Base-by-base conservation (phyloP, 2,329 filamentous ascomycete species). In the Colletotrichum chlorophyti region DNA sequence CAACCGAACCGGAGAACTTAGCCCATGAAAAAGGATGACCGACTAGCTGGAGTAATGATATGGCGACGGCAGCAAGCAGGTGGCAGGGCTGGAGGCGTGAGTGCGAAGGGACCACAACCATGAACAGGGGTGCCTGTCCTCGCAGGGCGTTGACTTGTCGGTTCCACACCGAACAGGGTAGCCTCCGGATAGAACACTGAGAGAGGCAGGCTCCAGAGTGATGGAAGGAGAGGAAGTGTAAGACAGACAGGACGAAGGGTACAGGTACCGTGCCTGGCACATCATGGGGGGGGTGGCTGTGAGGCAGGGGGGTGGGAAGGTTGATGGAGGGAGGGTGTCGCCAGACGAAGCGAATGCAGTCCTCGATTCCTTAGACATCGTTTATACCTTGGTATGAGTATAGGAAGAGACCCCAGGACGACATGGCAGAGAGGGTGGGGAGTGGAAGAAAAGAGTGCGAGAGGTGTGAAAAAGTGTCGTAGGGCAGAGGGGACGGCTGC, bases 81-180 rank as follows among this genome's bases (percentile, higher is more conserved):
- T 29, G 49, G 37, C 54, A 54, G 50, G 54, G 54, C 50, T 54
- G 54, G 54, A 41, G 26, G 48, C 40, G 53, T 40, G 38, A 19
- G 41, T 27, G 32, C 23, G 17, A 24, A 17, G 42, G 27, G 29
- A 17, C 47, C 27, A 35, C 27, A 34, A 34, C n/a, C 19, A 43
- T 10, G 7, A 43, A 15, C 43, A 27, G 21, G 48, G 37, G 46
- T 37, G 37, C 53, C 27, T 50, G 46, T 51, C 46, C 38, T 35
- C 27, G 54, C 41, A 53, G 35, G 54, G 35, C 42, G 35, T 58
- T n/a, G n/a, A 53, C 41, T 14, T 46, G 15, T 31, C 26, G 17
- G 53, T 32, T 40, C 40, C 42, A 38, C 42, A 51, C n/a, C n/a
- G n/a, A n/a, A n/a, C n/a, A n/a, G n/a, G n/a, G n/a, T 19, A 45